Percentiles rank a stretch among this genome's conserved stretches.
Evolutionary conservation across 345 rosid species (phyloP).

Genomic region (Eucalyptus marginata): DNA sequence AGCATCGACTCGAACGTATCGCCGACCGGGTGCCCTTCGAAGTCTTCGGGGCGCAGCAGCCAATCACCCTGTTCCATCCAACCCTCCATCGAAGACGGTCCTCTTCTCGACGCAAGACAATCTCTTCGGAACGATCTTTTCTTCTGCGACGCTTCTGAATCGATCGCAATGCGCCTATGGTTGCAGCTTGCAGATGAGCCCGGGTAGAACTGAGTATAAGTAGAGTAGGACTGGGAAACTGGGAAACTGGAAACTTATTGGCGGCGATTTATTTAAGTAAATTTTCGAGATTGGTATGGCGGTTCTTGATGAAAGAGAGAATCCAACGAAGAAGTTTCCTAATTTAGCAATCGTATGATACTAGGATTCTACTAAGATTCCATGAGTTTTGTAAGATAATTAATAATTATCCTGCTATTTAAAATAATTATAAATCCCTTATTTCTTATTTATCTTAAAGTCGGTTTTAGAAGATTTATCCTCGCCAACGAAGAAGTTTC

Average conservation of each 20-base stretch:
- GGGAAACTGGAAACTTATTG: neutral
- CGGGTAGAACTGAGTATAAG: neutral
- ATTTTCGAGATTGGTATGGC: neutral
- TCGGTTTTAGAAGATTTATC: neutral
- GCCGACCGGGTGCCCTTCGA: neutral
- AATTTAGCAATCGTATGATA: neutral
- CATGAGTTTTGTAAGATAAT: neutral
- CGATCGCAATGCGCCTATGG: neutral
- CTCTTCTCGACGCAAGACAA: neutral
- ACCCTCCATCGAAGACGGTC: neutral
- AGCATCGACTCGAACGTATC: neutral
- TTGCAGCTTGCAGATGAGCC: neutral
- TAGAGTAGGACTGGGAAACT: neutral
- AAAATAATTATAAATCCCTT: neutral
- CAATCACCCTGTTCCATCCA: neutral
- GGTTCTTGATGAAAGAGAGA: neutral
- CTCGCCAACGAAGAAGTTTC: neutral
- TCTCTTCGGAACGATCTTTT: neutral
- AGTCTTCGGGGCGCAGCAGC: neutral
- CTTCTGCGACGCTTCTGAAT: neutral
- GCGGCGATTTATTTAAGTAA: neutral
- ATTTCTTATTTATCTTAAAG: neutral
- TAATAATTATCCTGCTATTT: neutral
- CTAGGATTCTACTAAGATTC: neutral
- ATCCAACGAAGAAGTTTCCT: neutral